These are phyloP conservation scores for Diaporthe citrichinensis DNA, from an alignment of 2,329 filamentous ascomycete species.

Conservation along the genomic window DNA sequence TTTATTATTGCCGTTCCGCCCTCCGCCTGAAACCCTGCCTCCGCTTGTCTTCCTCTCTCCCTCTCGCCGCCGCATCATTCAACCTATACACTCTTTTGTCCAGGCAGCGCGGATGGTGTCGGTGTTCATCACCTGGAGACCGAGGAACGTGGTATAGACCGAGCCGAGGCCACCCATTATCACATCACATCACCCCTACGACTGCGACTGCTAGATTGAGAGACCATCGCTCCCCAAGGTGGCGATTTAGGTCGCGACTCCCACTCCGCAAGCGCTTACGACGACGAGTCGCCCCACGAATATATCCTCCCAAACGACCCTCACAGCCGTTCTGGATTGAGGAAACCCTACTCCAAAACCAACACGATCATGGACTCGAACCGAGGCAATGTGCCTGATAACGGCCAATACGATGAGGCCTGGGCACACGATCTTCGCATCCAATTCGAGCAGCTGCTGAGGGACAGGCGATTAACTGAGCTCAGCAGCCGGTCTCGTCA, in stretches of 20 bases:
- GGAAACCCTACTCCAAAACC: conserved; percentile 11
- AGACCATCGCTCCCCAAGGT: conserved; percentile 2
- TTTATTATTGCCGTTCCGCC: conserved; percentile 27
- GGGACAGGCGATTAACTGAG: conserved; percentile 89
- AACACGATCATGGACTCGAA: conserved; percentile 50
- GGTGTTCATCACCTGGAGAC: not conserved
- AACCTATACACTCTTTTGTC: conserved; percentile 41
- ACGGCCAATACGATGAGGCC: conserved; percentile 73
- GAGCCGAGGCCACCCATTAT: not conserved
- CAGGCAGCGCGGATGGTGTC: conserved; percentile 30
- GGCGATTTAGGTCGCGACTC: conserved; percentile 31
- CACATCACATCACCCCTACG: not conserved
- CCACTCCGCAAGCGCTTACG: conserved; percentile 37
- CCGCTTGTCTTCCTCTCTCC: conserved; percentile 1
- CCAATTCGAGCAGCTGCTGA: conserved; percentile 89
- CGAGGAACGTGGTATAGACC: conserved; percentile 34
- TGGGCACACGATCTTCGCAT: conserved; percentile 85
- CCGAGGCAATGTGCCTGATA: conserved; percentile 44
- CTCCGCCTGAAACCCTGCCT: conserved; percentile 11
- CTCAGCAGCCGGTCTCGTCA: conserved; percentile 75
- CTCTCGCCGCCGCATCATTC: conserved; percentile 29
- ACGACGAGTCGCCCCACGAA: conserved; percentile 32
- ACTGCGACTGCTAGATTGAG: conserved; percentile 14
- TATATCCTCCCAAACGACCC: conserved; percentile 22
- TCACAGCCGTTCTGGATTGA: conserved; percentile 10